These are phyloP conservation scores for Eimeria brunetti DNA, from an alignment of 169 alveolate genomes.

Conservation along the genomic window DNA sequence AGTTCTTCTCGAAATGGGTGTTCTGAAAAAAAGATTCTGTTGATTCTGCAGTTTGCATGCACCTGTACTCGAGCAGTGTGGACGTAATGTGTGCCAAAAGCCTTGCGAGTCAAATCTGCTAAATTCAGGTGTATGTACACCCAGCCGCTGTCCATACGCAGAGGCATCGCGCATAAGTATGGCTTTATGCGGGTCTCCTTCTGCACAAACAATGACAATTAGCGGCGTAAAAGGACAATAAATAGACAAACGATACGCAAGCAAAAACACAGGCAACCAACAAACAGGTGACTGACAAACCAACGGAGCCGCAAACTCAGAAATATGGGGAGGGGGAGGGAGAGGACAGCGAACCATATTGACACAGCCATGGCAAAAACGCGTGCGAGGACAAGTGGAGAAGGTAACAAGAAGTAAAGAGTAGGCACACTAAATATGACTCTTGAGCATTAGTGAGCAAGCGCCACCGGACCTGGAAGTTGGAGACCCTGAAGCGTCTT, in stretches of 20 bases:
- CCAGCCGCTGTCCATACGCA: constrained; percentile 98
- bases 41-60: constrained; percentile 97
- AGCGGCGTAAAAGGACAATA: background rate
- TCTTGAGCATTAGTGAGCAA: background rate
- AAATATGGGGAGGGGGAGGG: background rate
- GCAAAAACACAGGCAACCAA: background rate
- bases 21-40: constrained; percentile 97
- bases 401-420: background rate
- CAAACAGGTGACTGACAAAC: background rate
- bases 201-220: constrained; percentile 30
- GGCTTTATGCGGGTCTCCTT: constrained; percentile 95
- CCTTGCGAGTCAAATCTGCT: constrained; percentile 98
- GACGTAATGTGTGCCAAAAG: constrained; percentile 97
- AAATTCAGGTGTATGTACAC: constrained; percentile 97
- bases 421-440: too few relatives aligned
- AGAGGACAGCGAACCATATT: background rate
- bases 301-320: background rate
- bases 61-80: constrained; percentile 95
- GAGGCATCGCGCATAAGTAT: constrained; percentile 98
- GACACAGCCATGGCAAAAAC: background rate
- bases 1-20: constrained; percentile 89
- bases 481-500: constrained; percentile 97
- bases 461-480: constrained; percentile 89
- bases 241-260: background rate
- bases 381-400: background rate